Conservation (phyloP, 371 early-diverging fungal species). For the Saksenaea vasiformis region DNA sequence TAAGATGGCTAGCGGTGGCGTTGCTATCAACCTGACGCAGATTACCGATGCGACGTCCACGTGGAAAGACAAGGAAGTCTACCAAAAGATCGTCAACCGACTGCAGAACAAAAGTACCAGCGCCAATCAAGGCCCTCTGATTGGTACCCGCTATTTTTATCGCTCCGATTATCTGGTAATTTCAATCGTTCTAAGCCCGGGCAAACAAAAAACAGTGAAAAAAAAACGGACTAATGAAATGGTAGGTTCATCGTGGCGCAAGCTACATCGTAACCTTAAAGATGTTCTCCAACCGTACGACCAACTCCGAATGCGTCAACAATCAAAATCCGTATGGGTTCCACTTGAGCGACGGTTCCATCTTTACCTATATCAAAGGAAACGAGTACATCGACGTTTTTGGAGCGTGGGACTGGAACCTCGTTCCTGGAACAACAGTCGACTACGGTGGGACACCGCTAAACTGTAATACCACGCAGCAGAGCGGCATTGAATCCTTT, state of each 20-base stretch:
- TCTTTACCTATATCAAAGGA: constrained; percentile 27
- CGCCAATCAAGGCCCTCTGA: constrained; percentile 35
- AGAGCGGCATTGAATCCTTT: constrained; percentile 24
- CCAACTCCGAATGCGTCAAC: constrained; percentile 33
- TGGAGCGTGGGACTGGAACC: constrained; percentile 35
- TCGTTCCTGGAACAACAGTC: constrained; percentile 34
- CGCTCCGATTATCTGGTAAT: constrained; percentile 36
- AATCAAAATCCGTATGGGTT: constrained; percentile 32
- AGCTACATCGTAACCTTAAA: constrained; percentile 26
- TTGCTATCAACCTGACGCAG: constrained; percentile 21
- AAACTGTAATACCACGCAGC: constrained; percentile 22
- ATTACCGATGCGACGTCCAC: not conserved
- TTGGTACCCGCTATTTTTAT: constrained; percentile 35
- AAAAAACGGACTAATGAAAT: not conserved
- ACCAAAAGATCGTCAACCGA: not conserved
- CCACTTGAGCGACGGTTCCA: constrained; percentile 32
- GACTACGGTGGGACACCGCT: constrained; percentile 26
- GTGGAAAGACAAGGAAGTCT: not conserved
- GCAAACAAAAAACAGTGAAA: too few relatives aligned
- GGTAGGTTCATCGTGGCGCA: not conserved
- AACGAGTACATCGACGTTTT: constrained; percentile 32
- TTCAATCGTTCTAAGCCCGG: not conserved
- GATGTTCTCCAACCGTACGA: constrained; percentile 29
- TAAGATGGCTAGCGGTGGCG: constrained; percentile 23
- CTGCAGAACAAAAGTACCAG: not conserved